Evolutionary conservation across 345 rosid genomes (phyloP).

Genomic region (Melaleuca quinquenervia): DNA sequence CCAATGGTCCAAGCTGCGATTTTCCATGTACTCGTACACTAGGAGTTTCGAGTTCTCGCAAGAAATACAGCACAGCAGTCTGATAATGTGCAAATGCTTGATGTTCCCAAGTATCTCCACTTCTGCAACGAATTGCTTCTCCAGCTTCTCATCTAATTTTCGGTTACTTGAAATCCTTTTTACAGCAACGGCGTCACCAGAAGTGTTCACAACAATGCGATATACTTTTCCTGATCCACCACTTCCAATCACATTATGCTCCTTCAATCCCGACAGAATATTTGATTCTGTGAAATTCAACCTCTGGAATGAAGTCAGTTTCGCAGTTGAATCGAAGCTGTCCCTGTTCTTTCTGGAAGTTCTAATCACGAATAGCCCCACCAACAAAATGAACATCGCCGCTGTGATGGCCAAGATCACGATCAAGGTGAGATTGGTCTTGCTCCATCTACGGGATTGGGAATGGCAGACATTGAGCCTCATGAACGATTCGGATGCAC

Average conservation of each 20-base stretch:
- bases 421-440: neutral
- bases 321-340: constrained; percentile 8
- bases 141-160: constrained; percentile 24
- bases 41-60: constrained; percentile 42
- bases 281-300: constrained; percentile 28
- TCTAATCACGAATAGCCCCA: constrained; percentile 5
- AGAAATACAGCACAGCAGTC: constrained; percentile 48
- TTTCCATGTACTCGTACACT: constrained; percentile 59
- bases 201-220: constrained; percentile 10
- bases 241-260: constrained; percentile 40
- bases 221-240: constrained; percentile 66
- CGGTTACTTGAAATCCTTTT: constrained; percentile 33
- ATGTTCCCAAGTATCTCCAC: constrained; percentile 34
- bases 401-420: constrained; percentile 2
- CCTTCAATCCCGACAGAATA: constrained; percentile 30
- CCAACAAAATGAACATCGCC: neutral
- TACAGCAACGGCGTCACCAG: constrained; percentile 31
- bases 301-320: constrained; percentile 36
- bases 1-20: constrained; percentile 49
- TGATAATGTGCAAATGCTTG: constrained; percentile 47
- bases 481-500: constrained; percentile 8
- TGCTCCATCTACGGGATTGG: neutral
- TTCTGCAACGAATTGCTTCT: constrained; percentile 44
- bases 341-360: constrained; percentile 13
- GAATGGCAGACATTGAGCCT: constrained; percentile 15